Evolutionary conservation across 2,329 filamentous ascomycete genomes (phyloP).

Genomic region (Phaeosphaeriaceae sp.): DNA sequence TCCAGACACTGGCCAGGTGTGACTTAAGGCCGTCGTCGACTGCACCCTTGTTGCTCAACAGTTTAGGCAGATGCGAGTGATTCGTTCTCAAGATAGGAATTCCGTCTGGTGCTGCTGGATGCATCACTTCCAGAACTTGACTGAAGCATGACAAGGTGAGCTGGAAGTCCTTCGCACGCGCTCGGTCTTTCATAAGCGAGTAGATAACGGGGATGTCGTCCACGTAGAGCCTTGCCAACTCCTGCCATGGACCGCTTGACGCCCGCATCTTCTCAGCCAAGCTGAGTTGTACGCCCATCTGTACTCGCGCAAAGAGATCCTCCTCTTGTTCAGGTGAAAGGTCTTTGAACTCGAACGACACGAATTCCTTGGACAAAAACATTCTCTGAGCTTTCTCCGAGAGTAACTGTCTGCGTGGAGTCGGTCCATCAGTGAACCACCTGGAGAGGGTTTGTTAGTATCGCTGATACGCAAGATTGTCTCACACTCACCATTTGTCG

Average conservation of each 20-base stretch:
- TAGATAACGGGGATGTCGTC: conserved; percentile 51
- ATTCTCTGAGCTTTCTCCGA: conserved; percentile 42
- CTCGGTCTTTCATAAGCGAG: conserved; percentile 33
- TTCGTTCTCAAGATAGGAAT: conserved; percentile 33
- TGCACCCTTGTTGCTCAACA: conserved; percentile 34
- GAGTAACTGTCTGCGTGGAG: conserved; percentile 39
- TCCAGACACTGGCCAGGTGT: conserved; percentile 44
- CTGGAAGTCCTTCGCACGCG: conserved; percentile 43
- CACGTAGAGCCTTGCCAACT: conserved; percentile 52
- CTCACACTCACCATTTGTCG: conserved; percentile 50
- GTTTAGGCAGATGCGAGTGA: conserved; percentile 23
- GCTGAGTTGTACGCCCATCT: conserved; percentile 54
- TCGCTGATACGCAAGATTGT: neutral
- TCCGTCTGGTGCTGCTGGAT: conserved; percentile 31
- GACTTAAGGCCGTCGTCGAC: conserved; percentile 39
- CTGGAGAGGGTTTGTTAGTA: conserved; percentile 17
- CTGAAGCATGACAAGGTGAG: conserved; percentile 44
- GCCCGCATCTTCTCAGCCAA: conserved; percentile 57
- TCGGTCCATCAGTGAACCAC: conserved; percentile 30
- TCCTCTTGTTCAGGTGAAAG: conserved; percentile 53
- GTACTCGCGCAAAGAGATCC: conserved; percentile 57
- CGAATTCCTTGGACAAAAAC: conserved; percentile 51
- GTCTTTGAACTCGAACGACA: conserved; percentile 53
- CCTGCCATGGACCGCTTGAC: conserved; percentile 55
- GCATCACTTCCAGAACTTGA: conserved; percentile 46